Evolutionary conservation across 352 stramenopile genomes (phyloP), one percentile per base, ranked within the genome.

Genomic region (Phytophthora agathidicida): DNA sequence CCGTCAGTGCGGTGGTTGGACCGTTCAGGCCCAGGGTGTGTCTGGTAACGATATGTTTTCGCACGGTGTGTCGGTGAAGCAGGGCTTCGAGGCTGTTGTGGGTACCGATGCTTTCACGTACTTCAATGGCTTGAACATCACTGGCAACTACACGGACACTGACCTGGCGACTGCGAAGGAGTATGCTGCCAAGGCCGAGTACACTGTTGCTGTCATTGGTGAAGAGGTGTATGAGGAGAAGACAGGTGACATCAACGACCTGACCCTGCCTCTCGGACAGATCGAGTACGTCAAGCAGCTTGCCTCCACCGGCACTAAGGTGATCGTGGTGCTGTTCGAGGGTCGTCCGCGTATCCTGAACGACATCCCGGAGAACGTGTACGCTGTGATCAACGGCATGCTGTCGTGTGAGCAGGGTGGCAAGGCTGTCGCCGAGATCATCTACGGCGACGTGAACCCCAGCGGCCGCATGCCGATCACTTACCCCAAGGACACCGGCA

Each of bases 1-100:
- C 1, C 60, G 76, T 14, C 52, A 85, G 8, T 88, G 75, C 26
- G 80, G 80, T 41, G 80, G 80, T 1, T 96, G 87, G 87, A 81
- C 80, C 1, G 65, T 91, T 33, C 69, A 86, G 43, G 94, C 85
- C 83, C 83, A 93, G 57, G 87, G 80, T 7, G 71, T 76, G n/a
- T 71, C 77, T 0, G 82, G 75, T 44, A 49, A 54, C 24, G 20
- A 68, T 72, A 44, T 49, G 49, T 71, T 70, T 52, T 70, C 64
- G n/a, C 66, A 81, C 19, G 73, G 75, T 8, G 49, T 68, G 5
- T 74, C 75, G 14, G 37, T 44, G 9, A 44, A 44, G 19, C 19
- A 44, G 37, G 28, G 28, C 37, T 30, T 44, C 28, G 37, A 44
- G n/a, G 16, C 20, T 19, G 28, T 44, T 11, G 19, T 20, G 27